Base-by-base conservation (phyloP, 179 eudicot species). In the Camellia oleifera region DNA sequence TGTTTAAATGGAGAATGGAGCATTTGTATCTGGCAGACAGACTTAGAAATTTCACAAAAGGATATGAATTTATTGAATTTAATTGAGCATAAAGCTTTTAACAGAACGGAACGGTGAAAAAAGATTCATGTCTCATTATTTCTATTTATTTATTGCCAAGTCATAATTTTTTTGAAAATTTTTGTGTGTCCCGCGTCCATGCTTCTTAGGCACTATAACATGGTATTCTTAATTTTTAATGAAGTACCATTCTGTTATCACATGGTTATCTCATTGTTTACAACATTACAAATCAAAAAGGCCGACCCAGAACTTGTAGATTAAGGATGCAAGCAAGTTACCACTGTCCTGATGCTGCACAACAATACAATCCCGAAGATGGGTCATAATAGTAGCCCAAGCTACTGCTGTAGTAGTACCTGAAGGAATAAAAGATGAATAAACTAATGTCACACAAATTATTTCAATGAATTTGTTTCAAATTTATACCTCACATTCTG, bases 331-430 rank as follows among this genome's bases (percentile, higher is more conserved):
- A 66, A 44, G 76, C 9, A 40, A 58, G 44, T 85, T 88, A 95
- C 99, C 99, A 96, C 79, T 81, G 89, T 79, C 99, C 99, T 5
- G 98, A 82, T 71, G 94, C 78, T 74, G 97, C 98, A 86, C 78
- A 79, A 84, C 95, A 92, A 75, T 86, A 97, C 74, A 94, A 83
- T 77, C 92, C 88, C 0, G 98, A 87, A 56, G 94, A 84, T 14
- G 99, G 88, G 78, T 97, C 99, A 89, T 97, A 97, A 76, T 91
- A 94, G 83, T 92, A 97, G 63, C 98, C 99, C 72, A 84, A 86
- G 82, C 91, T 91, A 89, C 92, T 92, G 87, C 97, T 97, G 90
- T 94, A 97, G 88, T 97, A 97, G 84, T 94, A 97, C 61, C 99
- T 97, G 90, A 23, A 63, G 68, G 78, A 60, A 82, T 52, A 77